Base-by-base conservation (phyloP, 192 early-diverging fungal species). In the Phlyctochytrium arcticum region DNA sequence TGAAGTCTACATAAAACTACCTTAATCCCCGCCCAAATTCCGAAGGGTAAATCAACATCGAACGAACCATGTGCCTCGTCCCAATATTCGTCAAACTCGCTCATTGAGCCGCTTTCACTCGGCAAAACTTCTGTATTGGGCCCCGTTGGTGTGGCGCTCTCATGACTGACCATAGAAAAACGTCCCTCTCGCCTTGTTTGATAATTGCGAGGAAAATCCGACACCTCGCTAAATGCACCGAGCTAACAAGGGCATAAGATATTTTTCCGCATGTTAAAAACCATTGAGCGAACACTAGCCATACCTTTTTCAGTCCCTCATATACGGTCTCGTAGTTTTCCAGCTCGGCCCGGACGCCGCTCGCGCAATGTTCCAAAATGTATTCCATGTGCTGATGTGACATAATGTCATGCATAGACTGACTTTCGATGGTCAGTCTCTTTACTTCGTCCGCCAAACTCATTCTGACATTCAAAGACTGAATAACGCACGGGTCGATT, bases 261-360 rank as follows among this genome's bases (percentile, higher is more conserved):
- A 36, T 9, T 24, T 8, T 23, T 61, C 31, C 2, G n/a, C 36
- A 31, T 60, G n/a, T n/a, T n/a, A n/a, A n/a, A 30, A 21, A 44
- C 42, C 30, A 32, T 23, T 5, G 34, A 23, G 61, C 19, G 30
- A 53, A 63, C 34, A 48, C n/a, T n/a, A 10, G 27, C 65, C 39
- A 46, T 67, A 81, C 76, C 68, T 81, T 83, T 49, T 82, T 78
- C 37, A 83, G 36, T 4, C 81, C 81, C 64, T 83, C 81, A 17
- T 68, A 58, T 36, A 83, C 67, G 4, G 62, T 67, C 29, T 83
- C 81, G 62, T 75, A 76, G 26, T 61, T 73, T 47, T 83, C 75
- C 39, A 83, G 33, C 59, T 83, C 77, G 4, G 70, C 65, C 36
- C 62, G 54, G 23, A 81, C 77, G 34, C 68, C 70, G 29, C 50